Percentiles rank a stretch among this genome's conserved stretches.
phyloP scores from a whole-genome alignment of 2,329 filamentous ascomycete species.

The Helicocarpus griseus region DNA sequence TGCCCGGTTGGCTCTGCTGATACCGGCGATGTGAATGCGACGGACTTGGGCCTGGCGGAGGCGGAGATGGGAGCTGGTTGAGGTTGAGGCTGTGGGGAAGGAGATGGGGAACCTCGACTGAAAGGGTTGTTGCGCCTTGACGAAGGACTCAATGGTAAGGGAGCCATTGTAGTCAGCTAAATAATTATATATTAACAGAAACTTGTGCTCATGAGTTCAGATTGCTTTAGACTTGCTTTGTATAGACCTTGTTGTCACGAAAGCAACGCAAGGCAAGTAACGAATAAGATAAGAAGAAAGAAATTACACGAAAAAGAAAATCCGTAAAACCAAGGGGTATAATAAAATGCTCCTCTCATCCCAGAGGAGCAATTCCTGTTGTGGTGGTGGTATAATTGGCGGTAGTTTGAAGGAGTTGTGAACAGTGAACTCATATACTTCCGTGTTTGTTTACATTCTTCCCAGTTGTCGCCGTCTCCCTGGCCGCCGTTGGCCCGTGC shows the following conservation, averaged over 20 bases:
- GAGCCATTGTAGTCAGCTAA: constrained; percentile 36
- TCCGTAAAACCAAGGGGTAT: not conserved
- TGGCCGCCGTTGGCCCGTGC: not conserved
- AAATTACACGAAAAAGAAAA: not conserved
- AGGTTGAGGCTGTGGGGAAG: constrained; percentile 52
- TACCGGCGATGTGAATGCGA: constrained; percentile 55
- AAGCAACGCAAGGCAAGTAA: not conserved
- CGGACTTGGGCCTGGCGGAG: constrained; percentile 61
- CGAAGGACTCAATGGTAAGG: constrained; percentile 51
- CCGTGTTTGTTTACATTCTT: constrained; percentile 4
- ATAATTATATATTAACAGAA: not conserved
- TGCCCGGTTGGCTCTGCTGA: constrained; percentile 44
- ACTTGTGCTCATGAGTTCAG: not conserved
- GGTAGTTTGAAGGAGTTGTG: not conserved
- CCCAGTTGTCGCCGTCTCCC: too few species aligned
- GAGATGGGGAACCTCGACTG: constrained; percentile 54
- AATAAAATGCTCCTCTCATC: not conserved
- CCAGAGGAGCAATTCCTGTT: not conserved
- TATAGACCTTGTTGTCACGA: not conserved
- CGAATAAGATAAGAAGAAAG: not conserved
- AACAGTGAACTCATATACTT: not conserved
- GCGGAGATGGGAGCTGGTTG: constrained; percentile 14
- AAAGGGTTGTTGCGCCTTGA: constrained; percentile 77
- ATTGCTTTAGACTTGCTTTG: not conserved
- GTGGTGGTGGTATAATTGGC: too few species aligned